Conservation (phyloP, 108 stramenopile species). For the Aureococcus anophagefferens region DNA sequence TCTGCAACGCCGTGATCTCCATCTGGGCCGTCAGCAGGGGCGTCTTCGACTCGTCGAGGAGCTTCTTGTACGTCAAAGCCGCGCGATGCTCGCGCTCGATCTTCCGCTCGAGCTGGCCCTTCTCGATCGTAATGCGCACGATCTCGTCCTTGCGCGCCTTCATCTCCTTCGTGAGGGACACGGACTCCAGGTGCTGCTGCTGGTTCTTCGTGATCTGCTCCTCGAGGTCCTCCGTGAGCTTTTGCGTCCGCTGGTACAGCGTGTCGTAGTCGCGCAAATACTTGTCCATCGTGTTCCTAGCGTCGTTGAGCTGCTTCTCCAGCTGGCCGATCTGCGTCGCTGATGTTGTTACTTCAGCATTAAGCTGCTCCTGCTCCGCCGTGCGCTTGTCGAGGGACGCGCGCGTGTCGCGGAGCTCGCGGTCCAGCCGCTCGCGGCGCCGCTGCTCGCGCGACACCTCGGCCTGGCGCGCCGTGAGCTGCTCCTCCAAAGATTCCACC, state of each 20-base stretch:
- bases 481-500: constrained; percentile 1
- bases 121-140: constrained; percentile 3
- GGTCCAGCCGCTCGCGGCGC: constrained; percentile 40
- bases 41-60: constrained; percentile 37
- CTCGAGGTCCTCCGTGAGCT: constrained; percentile 44
- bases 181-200: not conserved
- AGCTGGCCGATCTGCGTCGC: constrained; percentile 3
- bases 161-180: constrained; percentile 23
- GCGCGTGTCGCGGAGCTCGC: constrained; percentile 37
- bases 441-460: constrained; percentile 26
- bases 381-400: constrained; percentile 32
- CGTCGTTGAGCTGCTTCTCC: constrained; percentile 25
- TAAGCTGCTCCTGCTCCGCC: constrained; percentile 8
- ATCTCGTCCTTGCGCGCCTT: constrained; percentile 16
- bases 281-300: constrained; percentile 43
- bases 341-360: not conserved
- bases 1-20: constrained; percentile 36
- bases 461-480: not conserved
- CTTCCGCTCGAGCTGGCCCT: constrained; percentile 31
- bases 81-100: constrained; percentile 41
- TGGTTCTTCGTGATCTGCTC: constrained; percentile 33
- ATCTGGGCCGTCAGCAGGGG: constrained; percentile 23
- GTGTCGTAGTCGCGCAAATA: constrained; percentile 45
- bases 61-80: constrained; percentile 16
- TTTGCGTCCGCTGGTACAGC: constrained; percentile 37